Base-by-base conservation (phyloP, 2,329 filamentous ascomycete species). In the Colletotrichum sidae region DNA sequence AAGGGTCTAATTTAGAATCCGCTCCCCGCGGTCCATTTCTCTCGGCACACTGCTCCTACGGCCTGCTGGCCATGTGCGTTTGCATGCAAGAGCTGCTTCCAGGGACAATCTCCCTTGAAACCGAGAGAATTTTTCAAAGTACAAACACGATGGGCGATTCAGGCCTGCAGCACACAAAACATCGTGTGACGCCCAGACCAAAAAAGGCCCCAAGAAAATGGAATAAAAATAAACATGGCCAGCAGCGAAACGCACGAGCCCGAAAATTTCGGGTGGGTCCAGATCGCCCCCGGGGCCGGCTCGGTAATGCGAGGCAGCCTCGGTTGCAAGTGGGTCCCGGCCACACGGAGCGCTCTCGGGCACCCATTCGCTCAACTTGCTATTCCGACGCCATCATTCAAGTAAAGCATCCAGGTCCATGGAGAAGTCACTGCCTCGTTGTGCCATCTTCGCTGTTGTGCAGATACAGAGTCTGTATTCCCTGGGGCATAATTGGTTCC, bases 31-130 rank as follows among this genome's bases (percentile, higher is more conserved):
- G 55, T 25, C 25, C 25, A 25, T 25, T 25, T 1, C 25, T 25
- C 25, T 25, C 25, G 25, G 25, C 25, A 25, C 25, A 25, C 25
- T 25, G 25, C 25, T 25, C 4, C 25, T 25, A 5, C 12, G 46
- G 55, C 41, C 33, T 13, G 41, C n/a, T 12, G 10, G 34, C 2
- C 0, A 9, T 47, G 44, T 56, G 33, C 8, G 8, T 46, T 41
- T 37, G 41, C 46, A n/a, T 46, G 53, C 34, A 17, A 15, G 17
- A 35, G 38, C 17, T 50, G 57, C 38, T 49, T 15, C 33, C 44
- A 13, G 15, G 25, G 46, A 56, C 4, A 65, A 56, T 65, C 25
- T 56, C 62, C 57, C 57, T 65, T 65, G 57, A 65, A 65, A 65
- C 57, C 35, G 15, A 62, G 45, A 65, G 62, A 61, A 55, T 52